A percentile compares a stretch with the other conserved stretches of the same genome.
Conservation (phyloP, 176 grass and related monocot species). For the Echinochloa phyllopogon region DNA sequence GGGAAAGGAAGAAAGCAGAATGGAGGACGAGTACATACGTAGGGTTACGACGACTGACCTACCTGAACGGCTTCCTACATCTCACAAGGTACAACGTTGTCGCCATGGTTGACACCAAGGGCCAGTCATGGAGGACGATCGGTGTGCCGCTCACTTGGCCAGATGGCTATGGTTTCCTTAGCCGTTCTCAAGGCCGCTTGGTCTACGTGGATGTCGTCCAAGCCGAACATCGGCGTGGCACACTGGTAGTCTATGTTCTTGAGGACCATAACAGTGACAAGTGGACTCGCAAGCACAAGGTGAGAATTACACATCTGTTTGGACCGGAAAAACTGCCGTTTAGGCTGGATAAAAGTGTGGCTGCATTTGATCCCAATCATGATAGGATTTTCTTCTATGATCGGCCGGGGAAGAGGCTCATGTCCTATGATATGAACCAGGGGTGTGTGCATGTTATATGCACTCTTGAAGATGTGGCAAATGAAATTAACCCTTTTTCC, state of each 20-base stretch:
- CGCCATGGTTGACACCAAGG: background rate
- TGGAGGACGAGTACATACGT: no score
- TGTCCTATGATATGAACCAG: background rate
- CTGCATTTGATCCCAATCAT: background rate
- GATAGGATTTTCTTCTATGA: background rate
- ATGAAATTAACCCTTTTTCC: background rate
- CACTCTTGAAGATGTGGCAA: background rate
- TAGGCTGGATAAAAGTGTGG: background rate
- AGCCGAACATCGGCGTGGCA: no score
- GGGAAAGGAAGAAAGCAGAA: background rate
- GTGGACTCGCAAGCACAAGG: background rate
- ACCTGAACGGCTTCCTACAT: slow-evolving; percentile 1
- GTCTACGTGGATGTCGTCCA: background rate
- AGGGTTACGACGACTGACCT: no score
- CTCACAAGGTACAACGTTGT: background rate
- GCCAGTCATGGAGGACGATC: background rate
- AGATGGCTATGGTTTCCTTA: background rate
- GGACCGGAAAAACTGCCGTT: background rate
- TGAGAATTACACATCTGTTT: background rate
- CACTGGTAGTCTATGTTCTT: background rate
- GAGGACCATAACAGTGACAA: background rate
- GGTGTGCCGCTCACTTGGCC: background rate
- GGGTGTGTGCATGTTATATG: background rate
- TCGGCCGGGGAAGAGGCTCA: background rate
- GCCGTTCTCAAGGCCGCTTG: background rate